These are phyloP conservation scores for Sextonia rubra DNA, from an alignment of 164 flowering plant species.

Conservation along the genomic window DNA sequence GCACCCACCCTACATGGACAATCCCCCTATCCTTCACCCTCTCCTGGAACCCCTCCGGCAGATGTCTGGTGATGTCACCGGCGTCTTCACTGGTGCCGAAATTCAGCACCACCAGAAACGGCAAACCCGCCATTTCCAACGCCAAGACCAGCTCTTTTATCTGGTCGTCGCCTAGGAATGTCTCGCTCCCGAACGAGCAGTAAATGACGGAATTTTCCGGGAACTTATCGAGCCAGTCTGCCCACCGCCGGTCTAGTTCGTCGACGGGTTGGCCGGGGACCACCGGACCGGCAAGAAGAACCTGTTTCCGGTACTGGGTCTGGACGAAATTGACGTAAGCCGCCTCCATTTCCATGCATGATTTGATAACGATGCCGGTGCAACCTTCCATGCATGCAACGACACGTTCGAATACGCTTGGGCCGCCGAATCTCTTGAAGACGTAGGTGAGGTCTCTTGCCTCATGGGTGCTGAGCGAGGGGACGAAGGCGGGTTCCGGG, in stretches of 20 bases:
- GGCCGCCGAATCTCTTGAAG: slow-evolving; percentile 13
- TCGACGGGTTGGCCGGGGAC: slow-evolving; percentile 9
- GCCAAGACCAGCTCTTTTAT: slow-evolving; percentile 27
- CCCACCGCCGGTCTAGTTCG: slow-evolving; percentile 16
- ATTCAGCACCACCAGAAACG: slow-evolving; percentile 24
- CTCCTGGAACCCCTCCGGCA: slow-evolving; percentile 19
- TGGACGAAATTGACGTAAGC: slow-evolving; percentile 8
- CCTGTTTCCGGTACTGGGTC: slow-evolving; percentile 10
- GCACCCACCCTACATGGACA: slow-evolving; percentile 19
- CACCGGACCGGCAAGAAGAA: slow-evolving; percentile 12
- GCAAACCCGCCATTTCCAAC: slow-evolving; percentile 26
- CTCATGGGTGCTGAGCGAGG: slow-evolving; percentile 10
- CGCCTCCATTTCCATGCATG: slow-evolving; percentile 14
- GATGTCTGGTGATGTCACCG: neutral
- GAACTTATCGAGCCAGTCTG: slow-evolving; percentile 25
- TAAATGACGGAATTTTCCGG: slow-evolving; percentile 21
- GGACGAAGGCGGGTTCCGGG: slow-evolving; percentile 7
- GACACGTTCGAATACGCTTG: slow-evolving; percentile 7
- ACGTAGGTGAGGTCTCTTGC: slow-evolving; percentile 19
- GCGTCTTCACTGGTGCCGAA: neutral
- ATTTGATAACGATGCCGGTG: slow-evolving; percentile 12
- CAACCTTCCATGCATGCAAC: neutral
- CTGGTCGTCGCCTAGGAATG: slow-evolving; percentile 17
- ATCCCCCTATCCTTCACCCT: slow-evolving; percentile 17
- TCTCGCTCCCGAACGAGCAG: slow-evolving; percentile 38